phyloP scores from a whole-genome alignment of 2,329 filamentous ascomycete genomes.

The Pseudogymnoascus sp. region DNA sequence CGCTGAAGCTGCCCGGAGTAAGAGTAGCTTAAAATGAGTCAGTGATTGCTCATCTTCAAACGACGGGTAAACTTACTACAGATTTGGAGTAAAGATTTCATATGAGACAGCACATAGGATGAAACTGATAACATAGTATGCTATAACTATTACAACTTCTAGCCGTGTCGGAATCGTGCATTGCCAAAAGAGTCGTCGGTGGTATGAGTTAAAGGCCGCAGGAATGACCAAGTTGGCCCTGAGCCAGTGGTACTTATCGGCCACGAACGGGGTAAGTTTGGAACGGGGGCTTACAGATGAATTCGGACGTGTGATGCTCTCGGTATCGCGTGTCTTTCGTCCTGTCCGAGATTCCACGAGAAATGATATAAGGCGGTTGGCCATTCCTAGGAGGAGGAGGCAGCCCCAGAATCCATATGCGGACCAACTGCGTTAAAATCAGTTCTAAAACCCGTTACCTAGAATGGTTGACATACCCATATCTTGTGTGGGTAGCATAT shows the following conservation, averaged over 20 bases:
- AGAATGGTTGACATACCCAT: not conserved
- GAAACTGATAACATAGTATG: constrained; percentile 35
- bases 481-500: not conserved
- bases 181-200: constrained; percentile 13
- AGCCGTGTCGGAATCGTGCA: constrained; percentile 38
- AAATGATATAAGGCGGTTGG: not conserved
- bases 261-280: not conserved
- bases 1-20: constrained; percentile 36
- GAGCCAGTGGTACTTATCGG: not conserved
- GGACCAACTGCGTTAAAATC: not conserved
- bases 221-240: constrained; percentile 8
- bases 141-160: constrained; percentile 35
- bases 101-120: constrained; percentile 33
- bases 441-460: not conserved
- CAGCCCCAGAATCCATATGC: constrained; percentile 7
- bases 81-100: constrained; percentile 23
- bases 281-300: not conserved
- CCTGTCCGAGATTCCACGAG: not conserved
- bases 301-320: not conserved
- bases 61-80: constrained; percentile 11
- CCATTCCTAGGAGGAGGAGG: not conserved
- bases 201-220: not conserved
- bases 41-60: not conserved
- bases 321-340: not conserved
- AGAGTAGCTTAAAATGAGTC: constrained; percentile 29